Percentiles rank a stretch among this genome's conserved stretches.
Evolutionary conservation across 1,139 yeast species (phyloP).

Genomic region (Protomyces inouyei): DNA sequence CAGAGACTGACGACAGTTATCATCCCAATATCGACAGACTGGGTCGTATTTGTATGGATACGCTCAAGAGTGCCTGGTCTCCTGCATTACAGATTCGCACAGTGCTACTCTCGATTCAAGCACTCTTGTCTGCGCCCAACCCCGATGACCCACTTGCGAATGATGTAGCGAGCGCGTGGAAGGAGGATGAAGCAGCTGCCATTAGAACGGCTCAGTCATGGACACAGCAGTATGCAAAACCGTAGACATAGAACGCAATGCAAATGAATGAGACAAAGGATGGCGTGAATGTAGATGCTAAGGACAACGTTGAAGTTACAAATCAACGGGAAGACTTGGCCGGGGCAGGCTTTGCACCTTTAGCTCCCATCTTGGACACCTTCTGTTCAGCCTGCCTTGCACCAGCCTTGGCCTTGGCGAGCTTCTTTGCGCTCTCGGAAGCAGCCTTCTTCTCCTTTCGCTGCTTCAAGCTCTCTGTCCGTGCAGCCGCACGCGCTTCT

Average conservation of each 20-base stretch:
- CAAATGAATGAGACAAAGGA: too few species aligned
- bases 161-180: constrained; percentile 97
- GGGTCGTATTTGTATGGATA: constrained; percentile 93
- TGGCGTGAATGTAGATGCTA: not conserved
- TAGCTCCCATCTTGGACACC: constrained; percentile 43
- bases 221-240: constrained; percentile 33
- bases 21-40: constrained; percentile 95
- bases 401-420: constrained; percentile 81
- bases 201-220: constrained; percentile 46
- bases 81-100: constrained; percentile 96
- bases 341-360: constrained; percentile 36
- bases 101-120: constrained; percentile 86
- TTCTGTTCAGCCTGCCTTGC: constrained; percentile 60
- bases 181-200: constrained; percentile 74
- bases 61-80: constrained; percentile 90
- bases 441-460: constrained; percentile 94
- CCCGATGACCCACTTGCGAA: constrained; percentile 98
- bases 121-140: constrained; percentile 89
- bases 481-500: constrained; percentile 95
- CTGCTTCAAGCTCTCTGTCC: constrained; percentile 83
- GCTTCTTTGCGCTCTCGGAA: constrained; percentile 89
- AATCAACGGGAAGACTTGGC: constrained; percentile 4
- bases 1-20: constrained; percentile 41
- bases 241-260: not conserved
- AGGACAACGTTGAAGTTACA: not conserved